Evolutionary conservation across 495 filamentous ascomycete species (phyloP).

Genomic region (Astrothelium subdiscretum): DNA sequence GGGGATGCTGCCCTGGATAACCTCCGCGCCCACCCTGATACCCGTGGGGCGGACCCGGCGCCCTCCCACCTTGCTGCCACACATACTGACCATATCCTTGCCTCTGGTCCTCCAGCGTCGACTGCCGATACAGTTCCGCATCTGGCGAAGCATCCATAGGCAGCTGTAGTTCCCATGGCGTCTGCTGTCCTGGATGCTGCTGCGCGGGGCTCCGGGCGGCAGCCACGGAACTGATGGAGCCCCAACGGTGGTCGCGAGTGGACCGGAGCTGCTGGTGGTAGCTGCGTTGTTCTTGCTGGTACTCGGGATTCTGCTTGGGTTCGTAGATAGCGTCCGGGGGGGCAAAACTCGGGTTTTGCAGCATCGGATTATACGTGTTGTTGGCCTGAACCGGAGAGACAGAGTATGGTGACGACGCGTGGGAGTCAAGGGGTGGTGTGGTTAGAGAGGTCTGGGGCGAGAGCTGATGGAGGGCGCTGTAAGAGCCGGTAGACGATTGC

Average conservation of each 20-base stretch:
- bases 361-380: not conserved
- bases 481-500: not conserved
- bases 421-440: not conserved
- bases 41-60: conserved; percentile 2
- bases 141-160: not conserved
- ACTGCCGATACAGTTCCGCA: not conserved
- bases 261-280: not conserved
- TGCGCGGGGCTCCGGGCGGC: conserved; percentile 4
- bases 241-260: not conserved
- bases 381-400: not conserved
- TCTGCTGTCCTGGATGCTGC: conserved; percentile 8
- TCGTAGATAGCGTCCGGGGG: not conserved
- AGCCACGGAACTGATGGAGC: not conserved
- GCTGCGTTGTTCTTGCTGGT: not conserved
- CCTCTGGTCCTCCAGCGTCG: not conserved
- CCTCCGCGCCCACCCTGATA: conserved; percentile 4
- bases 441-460: not conserved
- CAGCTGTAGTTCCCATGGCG: conserved; percentile 1
- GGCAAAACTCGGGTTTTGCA: not conserved
- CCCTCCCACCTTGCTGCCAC: not conserved
- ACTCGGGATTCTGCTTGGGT: not conserved
- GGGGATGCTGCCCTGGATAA: conserved; percentile 3
- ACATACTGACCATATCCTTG: not conserved
- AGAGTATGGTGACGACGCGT: not conserved
- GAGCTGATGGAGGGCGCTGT: not conserved